Evolutionary conservation across 208 protist species (phyloP).

Genomic region (Leishmania amazonensis): DNA sequence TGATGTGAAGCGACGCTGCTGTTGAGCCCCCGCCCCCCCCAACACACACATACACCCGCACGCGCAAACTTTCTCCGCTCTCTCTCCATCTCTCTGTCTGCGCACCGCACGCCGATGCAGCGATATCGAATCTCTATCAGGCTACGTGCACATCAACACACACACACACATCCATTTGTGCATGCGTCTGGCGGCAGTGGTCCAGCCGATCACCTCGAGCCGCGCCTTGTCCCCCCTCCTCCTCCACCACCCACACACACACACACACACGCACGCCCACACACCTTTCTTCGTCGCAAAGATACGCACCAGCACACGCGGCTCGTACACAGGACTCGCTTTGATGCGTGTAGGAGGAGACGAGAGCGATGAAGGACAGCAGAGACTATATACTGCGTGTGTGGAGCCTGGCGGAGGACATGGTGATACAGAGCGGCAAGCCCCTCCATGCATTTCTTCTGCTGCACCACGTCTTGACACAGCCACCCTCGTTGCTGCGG

Average conservation of each 20-base stretch:
- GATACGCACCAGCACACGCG: not conserved
- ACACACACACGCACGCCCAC: not conserved
- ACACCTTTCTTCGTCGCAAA: constrained; percentile 22
- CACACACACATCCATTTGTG: not conserved
- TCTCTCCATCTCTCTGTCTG: not conserved
- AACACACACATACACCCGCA: not conserved
- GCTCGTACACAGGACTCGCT: not conserved
- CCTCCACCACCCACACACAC: not conserved
- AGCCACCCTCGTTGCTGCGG: constrained; percentile 19
- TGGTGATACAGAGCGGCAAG: constrained; percentile 41
- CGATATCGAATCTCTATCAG: not conserved
- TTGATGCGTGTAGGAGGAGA: not conserved
- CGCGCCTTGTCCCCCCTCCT: not conserved
- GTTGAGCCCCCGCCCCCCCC: no score
- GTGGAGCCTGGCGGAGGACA: constrained; percentile 50
- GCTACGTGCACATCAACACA: not conserved
- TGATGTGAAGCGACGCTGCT: not conserved
- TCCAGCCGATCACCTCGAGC: not conserved
- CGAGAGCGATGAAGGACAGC: constrained; percentile 9
- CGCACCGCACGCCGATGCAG: not conserved
- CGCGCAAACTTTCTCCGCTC: not conserved
- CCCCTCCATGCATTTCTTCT: constrained; percentile 52
- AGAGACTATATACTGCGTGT: constrained; percentile 17
- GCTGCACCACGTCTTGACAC: constrained; percentile 29
- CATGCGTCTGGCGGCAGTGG: not conserved